Evolutionary conservation across 306 rosid genomes (phyloP).

Genomic region (Dicorynia guianensis): DNA sequence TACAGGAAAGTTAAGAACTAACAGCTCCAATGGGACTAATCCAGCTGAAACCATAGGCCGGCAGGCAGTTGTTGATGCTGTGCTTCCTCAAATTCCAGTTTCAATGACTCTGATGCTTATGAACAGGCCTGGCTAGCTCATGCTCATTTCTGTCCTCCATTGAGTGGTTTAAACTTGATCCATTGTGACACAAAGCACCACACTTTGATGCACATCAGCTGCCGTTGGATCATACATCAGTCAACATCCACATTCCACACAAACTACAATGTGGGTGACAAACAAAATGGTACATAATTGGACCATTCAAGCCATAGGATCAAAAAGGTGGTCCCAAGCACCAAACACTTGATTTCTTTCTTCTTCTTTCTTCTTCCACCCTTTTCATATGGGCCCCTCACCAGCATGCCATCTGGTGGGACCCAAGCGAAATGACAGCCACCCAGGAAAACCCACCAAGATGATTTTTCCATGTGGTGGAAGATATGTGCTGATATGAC

Average conservation of each 20-base stretch:
- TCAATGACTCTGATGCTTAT: no score
- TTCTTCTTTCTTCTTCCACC: slow-evolving; percentile 44
- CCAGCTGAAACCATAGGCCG: no score
- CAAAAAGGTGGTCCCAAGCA: slow-evolving; percentile 54
- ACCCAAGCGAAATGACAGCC: slow-evolving; percentile 40
- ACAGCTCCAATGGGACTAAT: no score
- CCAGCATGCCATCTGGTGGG: slow-evolving; percentile 67
- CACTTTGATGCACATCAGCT: no score
- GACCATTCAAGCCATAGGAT: slow-evolving; percentile 57
- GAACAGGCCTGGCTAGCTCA: no score
- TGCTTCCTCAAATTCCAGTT: no score
- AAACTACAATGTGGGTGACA: slow-evolving; percentile 37
- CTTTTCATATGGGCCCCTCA: slow-evolving; percentile 53
- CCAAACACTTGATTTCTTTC: slow-evolving; percentile 50
- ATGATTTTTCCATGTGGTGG: slow-evolving; percentile 45
- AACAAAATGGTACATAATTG: slow-evolving; percentile 45
- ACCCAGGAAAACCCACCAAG: slow-evolving; percentile 38
- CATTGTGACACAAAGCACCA: not conserved
- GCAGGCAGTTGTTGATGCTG: no score
- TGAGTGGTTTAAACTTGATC: no score
- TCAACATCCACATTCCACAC: slow-evolving; percentile 6
- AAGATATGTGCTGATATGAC: slow-evolving; percentile 43
- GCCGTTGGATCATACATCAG: slow-evolving; percentile 42
- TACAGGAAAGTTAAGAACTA: no score
- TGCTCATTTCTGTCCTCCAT: no score